Evolutionary conservation across 2,329 filamentous ascomycete species (phyloP).

Genomic region (Aspergillus aculeatinus): DNA sequence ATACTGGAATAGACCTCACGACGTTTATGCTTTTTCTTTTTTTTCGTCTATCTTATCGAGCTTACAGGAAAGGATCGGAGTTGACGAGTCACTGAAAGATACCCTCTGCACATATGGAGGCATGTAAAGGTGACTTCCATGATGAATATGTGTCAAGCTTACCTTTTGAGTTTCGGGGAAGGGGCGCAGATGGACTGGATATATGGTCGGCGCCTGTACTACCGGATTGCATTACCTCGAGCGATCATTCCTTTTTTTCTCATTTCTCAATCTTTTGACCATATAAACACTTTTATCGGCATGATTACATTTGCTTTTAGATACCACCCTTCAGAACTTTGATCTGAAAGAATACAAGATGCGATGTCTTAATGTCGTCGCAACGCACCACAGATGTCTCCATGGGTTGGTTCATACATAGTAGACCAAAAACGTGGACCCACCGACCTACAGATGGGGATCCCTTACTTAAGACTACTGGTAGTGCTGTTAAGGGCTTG

Average conservation of each 20-base stretch:
- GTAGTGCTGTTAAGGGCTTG: neutral
- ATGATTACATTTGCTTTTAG: neutral
- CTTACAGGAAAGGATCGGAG: conserved; percentile 1
- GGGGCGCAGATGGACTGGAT: neutral
- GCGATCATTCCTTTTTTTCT: neutral
- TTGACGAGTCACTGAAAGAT: neutral
- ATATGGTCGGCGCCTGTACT: neutral
- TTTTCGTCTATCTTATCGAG: neutral
- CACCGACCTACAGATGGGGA: neutral
- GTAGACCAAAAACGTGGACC: neutral
- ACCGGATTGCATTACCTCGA: neutral
- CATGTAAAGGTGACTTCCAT: neutral
- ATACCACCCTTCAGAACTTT: conserved; percentile 2
- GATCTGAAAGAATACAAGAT: neutral
- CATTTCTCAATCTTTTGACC: neutral
- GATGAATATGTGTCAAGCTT: neutral
- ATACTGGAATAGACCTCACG: neutral
- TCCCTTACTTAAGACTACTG: neutral
- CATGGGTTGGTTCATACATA: neutral
- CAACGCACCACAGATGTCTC: neutral
- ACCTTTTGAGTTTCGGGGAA: neutral
- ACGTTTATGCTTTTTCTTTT: conserved; percentile 1
- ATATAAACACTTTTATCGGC: neutral
- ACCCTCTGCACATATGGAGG: neutral
- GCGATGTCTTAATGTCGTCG: neutral